Base-by-base conservation (phyloP, 192 early-diverging fungal genomes). In the Dispira parvispora region DNA sequence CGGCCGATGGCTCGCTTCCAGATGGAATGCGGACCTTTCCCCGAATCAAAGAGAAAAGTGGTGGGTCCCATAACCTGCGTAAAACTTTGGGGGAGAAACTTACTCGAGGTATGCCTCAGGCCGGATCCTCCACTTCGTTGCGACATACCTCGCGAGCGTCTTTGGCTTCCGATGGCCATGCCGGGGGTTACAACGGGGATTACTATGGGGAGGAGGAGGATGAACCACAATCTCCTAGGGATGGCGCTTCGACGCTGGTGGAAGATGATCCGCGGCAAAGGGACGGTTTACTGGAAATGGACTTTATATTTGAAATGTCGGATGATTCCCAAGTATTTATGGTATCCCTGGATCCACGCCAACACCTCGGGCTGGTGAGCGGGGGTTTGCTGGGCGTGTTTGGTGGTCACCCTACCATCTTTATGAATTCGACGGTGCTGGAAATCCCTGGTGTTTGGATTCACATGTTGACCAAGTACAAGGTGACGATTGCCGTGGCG, bases 311-410 rank as follows among this genome's bases (percentile, higher is more conserved):
- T n/a, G 62, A 49, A 13, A 44, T 57, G 50, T 46, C 65, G 14
- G 83, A 26, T 27, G 25, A 43, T 43, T 14, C 57, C 14, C 57
- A 89, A 52, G 78, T 80, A 1, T 64, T 89, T n/a, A 61, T 88
- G 45, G 78, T 65, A 14, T 81, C 82, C 70, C 72, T 91, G 25
- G 90, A 92, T 60, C 86, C 89, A 10, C 76, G 90, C 8, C 87
- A 91, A 61, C 88, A 91, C 62, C 72, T 88, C 45, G 90, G 90
- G 8, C 68, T 92, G 18, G 73, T 87, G 1, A 69, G 83, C 13
- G 79, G 84, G 25, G 75, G 78, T 8, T 69, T 92, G 11, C 71
- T 78, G 58, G 82, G 82, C 10, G 80, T 88, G 46, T 90, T 75
- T 74, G 73, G 76, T 44, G 90, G 90, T 10, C 81, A 83, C 67